phyloP scores from a whole-genome alignment of 345 rosid species.

The Gossypium sturtianum region DNA sequence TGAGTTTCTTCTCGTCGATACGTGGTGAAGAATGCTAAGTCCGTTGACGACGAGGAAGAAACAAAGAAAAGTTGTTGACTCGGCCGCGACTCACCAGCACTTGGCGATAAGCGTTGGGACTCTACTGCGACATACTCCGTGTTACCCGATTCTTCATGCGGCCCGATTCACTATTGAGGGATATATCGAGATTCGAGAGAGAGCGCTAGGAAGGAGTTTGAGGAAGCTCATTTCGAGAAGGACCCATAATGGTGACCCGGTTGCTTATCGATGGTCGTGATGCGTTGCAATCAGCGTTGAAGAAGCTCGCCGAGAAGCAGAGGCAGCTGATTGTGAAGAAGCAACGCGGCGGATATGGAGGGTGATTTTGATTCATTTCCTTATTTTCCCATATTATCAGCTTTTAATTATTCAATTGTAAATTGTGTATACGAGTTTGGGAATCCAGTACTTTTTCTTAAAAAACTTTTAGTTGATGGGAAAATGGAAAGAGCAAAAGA shows the following conservation, averaged over 20 bases:
- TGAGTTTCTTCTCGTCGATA: constrained; percentile 50
- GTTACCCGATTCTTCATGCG: constrained; percentile 72
- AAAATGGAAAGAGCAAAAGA: too few relatives aligned
- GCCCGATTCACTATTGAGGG: constrained; percentile 70
- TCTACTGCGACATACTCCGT: constrained; percentile 77
- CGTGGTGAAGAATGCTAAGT: constrained; percentile 40
- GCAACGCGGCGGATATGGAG: constrained; percentile 16
- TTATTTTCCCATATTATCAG: background rate
- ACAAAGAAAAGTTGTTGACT: constrained; percentile 41
- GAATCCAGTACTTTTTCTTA: background rate
- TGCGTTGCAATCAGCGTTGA: constrained; percentile 55
- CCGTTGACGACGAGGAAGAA: constrained; percentile 40
- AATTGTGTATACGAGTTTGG: background rate
- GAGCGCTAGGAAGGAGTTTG: constrained; percentile 76
- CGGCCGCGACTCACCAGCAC: too few relatives aligned
- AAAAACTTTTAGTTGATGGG: background rate
- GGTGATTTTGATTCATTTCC: constrained; percentile 6
- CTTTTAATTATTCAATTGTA: background rate
- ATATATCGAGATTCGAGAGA: constrained; percentile 66
- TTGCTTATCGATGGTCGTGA: constrained; percentile 77
- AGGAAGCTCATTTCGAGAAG: constrained; percentile 68
- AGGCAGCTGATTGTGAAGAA: constrained; percentile 52
- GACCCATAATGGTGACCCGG: constrained; percentile 65
- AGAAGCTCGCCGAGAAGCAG: constrained; percentile 74
- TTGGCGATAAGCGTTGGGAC: constrained; percentile 56